These are phyloP conservation scores for Talaromyces proteolyticus DNA, from an alignment of 495 filamentous ascomycete genomes.

Conservation along the genomic window DNA sequence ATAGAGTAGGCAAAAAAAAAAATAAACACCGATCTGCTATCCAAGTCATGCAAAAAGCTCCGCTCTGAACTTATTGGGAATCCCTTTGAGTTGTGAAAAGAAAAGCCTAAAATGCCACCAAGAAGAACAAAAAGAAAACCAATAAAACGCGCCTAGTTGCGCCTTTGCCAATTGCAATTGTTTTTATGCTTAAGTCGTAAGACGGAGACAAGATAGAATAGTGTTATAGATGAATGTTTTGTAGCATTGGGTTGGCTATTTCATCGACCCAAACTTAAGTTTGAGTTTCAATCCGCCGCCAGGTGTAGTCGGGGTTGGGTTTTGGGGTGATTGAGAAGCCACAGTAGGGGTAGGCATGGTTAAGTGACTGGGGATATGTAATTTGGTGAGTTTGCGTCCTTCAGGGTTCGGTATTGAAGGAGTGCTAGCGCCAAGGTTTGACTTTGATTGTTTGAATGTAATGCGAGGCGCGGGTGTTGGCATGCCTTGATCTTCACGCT, in stretches of 20 bases:
- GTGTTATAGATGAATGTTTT: background rate
- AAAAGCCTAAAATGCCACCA: no score
- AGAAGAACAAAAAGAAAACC: slow-evolving; percentile 7
- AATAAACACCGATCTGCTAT: background rate
- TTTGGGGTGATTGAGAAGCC: slow-evolving; percentile 11
- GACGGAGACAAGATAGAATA: background rate
- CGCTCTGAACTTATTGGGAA: background rate
- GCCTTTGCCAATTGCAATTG: background rate
- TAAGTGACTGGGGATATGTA: slow-evolving; percentile 29
- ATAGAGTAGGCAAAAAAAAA: background rate
- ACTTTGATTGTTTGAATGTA: slow-evolving; percentile 41
- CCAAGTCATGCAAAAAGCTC: background rate
- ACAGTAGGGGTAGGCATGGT: slow-evolving; percentile 17
- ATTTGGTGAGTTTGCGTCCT: slow-evolving; percentile 21
- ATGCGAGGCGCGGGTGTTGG: slow-evolving; percentile 33
- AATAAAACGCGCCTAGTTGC: background rate
- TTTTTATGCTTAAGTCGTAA: background rate
- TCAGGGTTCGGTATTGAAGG: slow-evolving; percentile 15
- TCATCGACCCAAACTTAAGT: slow-evolving; percentile 27
- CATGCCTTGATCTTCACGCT: slow-evolving; percentile 36
- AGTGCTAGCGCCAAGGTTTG: slow-evolving; percentile 20
- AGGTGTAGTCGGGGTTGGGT: slow-evolving; percentile 27
- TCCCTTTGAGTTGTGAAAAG: background rate
- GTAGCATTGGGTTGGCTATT: background rate
- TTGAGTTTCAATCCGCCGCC: slow-evolving; percentile 36